These are phyloP conservation scores for Leptographium lundbergii DNA, from an alignment of 2,329 filamentous ascomycete species.

Conservation along the genomic window DNA sequence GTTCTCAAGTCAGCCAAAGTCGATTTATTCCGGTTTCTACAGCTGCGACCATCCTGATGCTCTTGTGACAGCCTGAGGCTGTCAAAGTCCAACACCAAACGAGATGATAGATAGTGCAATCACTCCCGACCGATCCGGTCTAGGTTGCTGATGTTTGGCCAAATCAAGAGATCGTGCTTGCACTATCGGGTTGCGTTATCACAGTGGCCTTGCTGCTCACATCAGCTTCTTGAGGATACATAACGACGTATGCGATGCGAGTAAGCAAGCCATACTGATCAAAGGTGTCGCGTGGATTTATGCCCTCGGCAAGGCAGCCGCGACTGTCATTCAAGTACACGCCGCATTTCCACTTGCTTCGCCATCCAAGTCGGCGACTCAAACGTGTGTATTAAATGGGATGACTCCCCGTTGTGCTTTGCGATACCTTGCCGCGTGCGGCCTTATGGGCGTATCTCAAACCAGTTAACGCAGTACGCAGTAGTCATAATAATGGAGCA, in stretches of 20 bases:
- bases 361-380: too few species aligned
- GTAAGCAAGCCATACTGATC: neutral
- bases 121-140: neutral
- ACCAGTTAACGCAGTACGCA: too few species aligned
- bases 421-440: neutral
- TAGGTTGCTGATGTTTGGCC: neutral
- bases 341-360: too few species aligned
- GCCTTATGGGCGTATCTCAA: neutral
- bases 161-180: neutral
- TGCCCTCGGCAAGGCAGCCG: too few species aligned
- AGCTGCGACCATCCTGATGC: neutral
- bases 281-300: too few species aligned
- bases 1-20: neutral
- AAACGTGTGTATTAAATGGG: neutral
- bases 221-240: neutral
- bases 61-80: too few species aligned
- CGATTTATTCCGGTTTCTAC: neutral
- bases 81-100: neutral
- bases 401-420: neutral
- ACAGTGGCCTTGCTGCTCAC: neutral
- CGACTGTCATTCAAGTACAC: too few species aligned
- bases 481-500: neutral
- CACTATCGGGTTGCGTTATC: neutral
- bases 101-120: neutral
- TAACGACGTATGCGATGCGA: neutral